Percentiles rank a stretch among this genome's conserved stretches.
Evolutionary conservation across 352 stramenopile genomes (phyloP).

Genomic region (Salisapilia sapeloensis): DNA sequence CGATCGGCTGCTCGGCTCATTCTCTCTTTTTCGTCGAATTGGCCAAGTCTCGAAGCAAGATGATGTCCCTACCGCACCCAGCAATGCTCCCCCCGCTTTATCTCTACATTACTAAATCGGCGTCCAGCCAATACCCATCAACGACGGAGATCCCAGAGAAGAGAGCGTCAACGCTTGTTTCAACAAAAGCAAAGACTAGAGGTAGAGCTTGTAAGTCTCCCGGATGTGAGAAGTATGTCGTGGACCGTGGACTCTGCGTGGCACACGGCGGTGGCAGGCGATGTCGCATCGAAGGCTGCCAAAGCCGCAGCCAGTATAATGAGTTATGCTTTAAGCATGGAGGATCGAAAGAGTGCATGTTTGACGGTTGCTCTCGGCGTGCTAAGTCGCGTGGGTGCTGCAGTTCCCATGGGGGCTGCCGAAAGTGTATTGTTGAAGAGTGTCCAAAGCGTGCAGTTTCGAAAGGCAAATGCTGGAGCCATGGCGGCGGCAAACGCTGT

Average conservation of each 20-base stretch:
- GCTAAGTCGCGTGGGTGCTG: slow-evolving; percentile 60
- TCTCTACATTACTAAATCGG: no score
- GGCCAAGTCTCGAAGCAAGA: no score
- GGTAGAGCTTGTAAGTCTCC: slow-evolving; percentile 22
- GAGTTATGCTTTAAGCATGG: slow-evolving; percentile 16
- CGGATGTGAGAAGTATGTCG: slow-evolving; percentile 35
- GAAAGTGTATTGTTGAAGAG: slow-evolving; percentile 36
- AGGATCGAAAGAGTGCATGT: slow-evolving; percentile 13
- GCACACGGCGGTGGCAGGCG: slow-evolving; percentile 37
- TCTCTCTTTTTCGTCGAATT: no score
- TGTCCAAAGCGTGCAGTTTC: slow-evolving; percentile 67
- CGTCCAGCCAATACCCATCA: no score
- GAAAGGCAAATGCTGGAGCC: slow-evolving; percentile 65
- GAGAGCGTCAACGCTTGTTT: no score
- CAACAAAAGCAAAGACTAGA: no score
- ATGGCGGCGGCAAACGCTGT: slow-evolving; percentile 71
- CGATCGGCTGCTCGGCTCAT: no score
- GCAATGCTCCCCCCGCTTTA: no score
- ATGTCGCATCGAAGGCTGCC: slow-evolving; percentile 22
- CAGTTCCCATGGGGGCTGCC: slow-evolving; percentile 70
- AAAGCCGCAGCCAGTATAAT: no score
- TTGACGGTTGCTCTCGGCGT: slow-evolving; percentile 18
- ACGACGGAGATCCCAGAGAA: no score
- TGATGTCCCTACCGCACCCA: no score
- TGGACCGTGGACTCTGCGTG: slow-evolving; percentile 39